A percentile compares a stretch with the other conserved stretches of the same genome.
Evolutionary conservation across 176 grass and related monocot genomes (phyloP).

Genomic region (Neostapfia colusana): DNA sequence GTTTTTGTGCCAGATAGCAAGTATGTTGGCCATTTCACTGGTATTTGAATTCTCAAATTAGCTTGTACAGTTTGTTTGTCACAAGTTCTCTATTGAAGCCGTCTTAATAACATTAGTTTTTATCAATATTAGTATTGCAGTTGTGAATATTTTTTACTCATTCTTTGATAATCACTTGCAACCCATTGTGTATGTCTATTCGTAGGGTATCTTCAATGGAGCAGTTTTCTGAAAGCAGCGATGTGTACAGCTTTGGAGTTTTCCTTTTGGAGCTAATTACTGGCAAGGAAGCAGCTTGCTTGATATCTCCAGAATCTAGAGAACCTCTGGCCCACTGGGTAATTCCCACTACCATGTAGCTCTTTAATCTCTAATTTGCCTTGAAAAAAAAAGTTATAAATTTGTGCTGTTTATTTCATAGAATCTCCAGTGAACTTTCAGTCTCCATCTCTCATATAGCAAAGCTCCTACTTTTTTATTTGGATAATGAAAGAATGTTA

Average conservation of each 20-base stretch:
- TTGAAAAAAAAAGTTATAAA: constrained; percentile 19
- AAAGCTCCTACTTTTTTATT: constrained; percentile 25
- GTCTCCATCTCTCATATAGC: not conserved
- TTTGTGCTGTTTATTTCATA: constrained; percentile 21
- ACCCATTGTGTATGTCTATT: constrained; percentile 33
- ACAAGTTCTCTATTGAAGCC: not conserved
- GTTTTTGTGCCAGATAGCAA: constrained; percentile 22
- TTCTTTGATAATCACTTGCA: constrained; percentile 4
- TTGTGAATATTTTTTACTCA: constrained; percentile 1
- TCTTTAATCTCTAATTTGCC: constrained; percentile 31
- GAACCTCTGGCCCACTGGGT: constrained; percentile 77
- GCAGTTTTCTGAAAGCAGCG: constrained; percentile 83
- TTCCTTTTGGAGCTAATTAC: constrained; percentile 97
- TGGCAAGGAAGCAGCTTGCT: constrained; percentile 49
- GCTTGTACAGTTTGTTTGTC: constrained; percentile 1
- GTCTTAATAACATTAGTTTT: not conserved
- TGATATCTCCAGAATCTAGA: constrained; percentile 53
- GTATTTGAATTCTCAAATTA: constrained; percentile 10
- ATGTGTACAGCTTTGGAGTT: constrained; percentile 91
- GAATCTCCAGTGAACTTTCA: constrained; percentile 3
- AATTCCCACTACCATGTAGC: constrained; percentile 48
- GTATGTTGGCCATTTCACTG: not conserved
- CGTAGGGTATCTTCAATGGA: constrained; percentile 49
- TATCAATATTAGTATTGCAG: constrained; percentile 9
- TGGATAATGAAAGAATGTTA: not conserved